Base-by-base conservation (phyloP, 352 stramenopile species). In the Phytophthora pinifolia region DNA sequence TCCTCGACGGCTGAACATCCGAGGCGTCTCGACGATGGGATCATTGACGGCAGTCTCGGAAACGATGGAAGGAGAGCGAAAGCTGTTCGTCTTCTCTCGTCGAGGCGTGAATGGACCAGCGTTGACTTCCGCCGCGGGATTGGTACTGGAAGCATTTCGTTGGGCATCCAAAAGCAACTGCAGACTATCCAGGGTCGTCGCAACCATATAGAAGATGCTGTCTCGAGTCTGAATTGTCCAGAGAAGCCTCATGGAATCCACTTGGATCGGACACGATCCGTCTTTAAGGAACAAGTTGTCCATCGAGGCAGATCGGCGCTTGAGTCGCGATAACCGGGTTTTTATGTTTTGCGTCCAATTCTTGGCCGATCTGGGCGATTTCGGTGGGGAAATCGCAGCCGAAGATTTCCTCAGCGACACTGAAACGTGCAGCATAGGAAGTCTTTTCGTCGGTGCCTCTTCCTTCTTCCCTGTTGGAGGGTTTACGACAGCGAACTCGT, bases 211-310 rank as follows among this genome's bases (percentile, higher is more conserved):
- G 42, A 89, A 90, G 0, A 83, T 64, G 8, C 65, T 72, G 47
- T 94, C 82, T 25, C 84, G 74, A 13, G 81, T 88, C 50, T 88
- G 75, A 34, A 94, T 59, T 1, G 81, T 92, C 84, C 84, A 94
- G 6, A 91, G 47, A 2, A 94, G 54, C 44, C 86, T 87, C 77
- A 92, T 89, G 0, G 83, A 80, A 37, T 93, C 81, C 1, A 93
- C 68, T 72, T 93, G 83, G 27, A 93, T 91, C 1, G 83, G 83
- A 31, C 77, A 74, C 0, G 79, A 89, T 0, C 79, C 81, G 43
- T 89, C 81, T 41, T 86, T 86, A 2, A 88, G 35, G 12, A 88
- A 61, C 14, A 88, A 60, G 31, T 90, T 90, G 43, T 88, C 77
- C 75, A 86, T 90, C 2, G 77, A 86, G 1, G 76, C 67, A 17